These are phyloP conservation scores for Babesia bovis DNA, from an alignment of 169 alveolate species.

Conservation along the genomic window DNA sequence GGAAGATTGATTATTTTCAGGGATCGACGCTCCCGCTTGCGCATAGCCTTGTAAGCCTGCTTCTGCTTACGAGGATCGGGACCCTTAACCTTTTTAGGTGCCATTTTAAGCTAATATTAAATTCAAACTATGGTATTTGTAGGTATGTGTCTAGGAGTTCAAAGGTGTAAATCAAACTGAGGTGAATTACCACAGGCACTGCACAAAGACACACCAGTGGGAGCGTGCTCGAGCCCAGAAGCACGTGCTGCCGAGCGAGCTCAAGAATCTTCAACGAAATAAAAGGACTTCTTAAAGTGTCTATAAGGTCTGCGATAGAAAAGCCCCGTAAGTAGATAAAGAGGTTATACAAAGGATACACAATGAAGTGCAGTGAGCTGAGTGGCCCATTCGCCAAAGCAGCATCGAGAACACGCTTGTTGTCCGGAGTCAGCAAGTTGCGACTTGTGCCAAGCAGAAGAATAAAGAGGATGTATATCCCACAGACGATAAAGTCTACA, in stretches of 20 bases:
- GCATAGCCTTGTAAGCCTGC: slow-evolving; percentile 49
- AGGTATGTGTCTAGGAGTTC: background rate
- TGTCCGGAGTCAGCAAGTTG: background rate
- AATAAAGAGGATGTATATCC: background rate
- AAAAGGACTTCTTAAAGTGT: slow-evolving; percentile 8
- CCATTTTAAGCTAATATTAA: background rate
- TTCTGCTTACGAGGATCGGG: slow-evolving; percentile 15
- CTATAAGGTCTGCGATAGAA: background rate
- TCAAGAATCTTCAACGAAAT: slow-evolving; percentile 34
- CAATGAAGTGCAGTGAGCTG: background rate
- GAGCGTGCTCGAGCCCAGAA: slow-evolving; percentile 44
- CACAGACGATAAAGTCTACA: slow-evolving; percentile 11
- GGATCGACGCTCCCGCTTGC: slow-evolving; percentile 59
- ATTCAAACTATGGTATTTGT: background rate
- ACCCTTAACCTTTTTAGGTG: slow-evolving; percentile 7
- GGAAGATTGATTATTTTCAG: slow-evolving; percentile 33
- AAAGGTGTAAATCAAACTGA: slow-evolving; percentile 7
- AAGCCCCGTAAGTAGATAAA: background rate
- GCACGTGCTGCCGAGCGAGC: slow-evolving; percentile 53
- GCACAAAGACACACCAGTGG: slow-evolving; percentile 41
- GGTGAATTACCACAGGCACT: slow-evolving; percentile 38
- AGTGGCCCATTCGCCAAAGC: slow-evolving; percentile 2
- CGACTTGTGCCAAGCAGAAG: background rate
- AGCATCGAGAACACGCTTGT: background rate
- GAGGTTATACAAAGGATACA: slow-evolving; percentile 1